Conservation (phyloP, 805 yeast genomes). For the Candida verbasci region DNA sequence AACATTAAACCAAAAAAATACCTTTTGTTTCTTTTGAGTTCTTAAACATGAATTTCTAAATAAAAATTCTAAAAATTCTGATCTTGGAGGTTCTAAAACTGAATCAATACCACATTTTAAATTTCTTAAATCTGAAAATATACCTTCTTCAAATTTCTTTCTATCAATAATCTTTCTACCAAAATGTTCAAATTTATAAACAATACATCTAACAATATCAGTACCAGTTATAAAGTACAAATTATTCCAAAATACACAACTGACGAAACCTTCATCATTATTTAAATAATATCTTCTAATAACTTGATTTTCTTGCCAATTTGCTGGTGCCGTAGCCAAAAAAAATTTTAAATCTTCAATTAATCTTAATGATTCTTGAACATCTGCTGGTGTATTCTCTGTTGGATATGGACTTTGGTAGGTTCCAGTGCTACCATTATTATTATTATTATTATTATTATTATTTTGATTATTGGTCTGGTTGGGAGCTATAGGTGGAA, state of each 20-base stretch:
- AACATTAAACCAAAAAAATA: constrained; percentile 94
- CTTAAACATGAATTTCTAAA: constrained; percentile 83
- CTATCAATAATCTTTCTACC: constrained; percentile 82
- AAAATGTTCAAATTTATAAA: constrained; percentile 83
- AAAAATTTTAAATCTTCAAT: constrained; percentile 82
- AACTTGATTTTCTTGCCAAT: constrained; percentile 86
- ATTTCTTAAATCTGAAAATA: constrained; percentile 84
- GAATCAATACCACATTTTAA: constrained; percentile 87
- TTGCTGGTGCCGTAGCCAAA: constrained; percentile 89
- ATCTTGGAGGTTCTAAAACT: constrained; percentile 79
- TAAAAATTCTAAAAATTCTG: constrained; percentile 76
- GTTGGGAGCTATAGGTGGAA: too few species aligned
- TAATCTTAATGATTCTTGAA: constrained; percentile 49
- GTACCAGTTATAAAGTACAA: constrained; percentile 91
- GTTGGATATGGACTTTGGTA: neutral
- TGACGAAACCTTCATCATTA: constrained; percentile 86
- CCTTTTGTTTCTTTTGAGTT: constrained; percentile 96
- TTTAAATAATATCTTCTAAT: constrained; percentile 81
- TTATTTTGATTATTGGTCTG: neutral
- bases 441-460: neutral
- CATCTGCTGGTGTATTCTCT: constrained; percentile 3
- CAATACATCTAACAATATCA: constrained; percentile 88
- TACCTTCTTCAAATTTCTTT: constrained; percentile 95
- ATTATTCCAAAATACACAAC: constrained; percentile 90
- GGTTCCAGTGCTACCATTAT: neutral